A percentile compares a stretch with the other conserved stretches of the same genome.
Conservation (phyloP, 2,329 filamentous ascomycete species). For the Cercospora berteroae region DNA sequence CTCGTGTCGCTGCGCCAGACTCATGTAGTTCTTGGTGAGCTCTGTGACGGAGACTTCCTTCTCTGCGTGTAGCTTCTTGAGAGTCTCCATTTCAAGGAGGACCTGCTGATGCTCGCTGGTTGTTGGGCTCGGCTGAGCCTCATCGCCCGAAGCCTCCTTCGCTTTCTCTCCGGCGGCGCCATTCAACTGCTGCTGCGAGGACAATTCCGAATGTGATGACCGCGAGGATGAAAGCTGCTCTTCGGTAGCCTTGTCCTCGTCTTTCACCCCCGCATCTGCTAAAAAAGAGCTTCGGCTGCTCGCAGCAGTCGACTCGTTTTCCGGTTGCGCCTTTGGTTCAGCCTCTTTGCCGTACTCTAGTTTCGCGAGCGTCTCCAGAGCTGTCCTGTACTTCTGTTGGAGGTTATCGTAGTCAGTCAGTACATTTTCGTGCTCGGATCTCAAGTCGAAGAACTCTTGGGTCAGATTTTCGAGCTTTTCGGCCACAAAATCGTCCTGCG, state of each 20-base stretch:
- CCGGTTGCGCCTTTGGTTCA: constrained; percentile 53
- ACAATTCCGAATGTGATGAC: constrained; percentile 91
- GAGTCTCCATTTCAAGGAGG: constrained; percentile 63
- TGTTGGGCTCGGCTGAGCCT: constrained; percentile 14
- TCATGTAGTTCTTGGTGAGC: constrained; percentile 74
- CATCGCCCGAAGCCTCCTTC: constrained; percentile 15
- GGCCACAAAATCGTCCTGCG: constrained; percentile 79
- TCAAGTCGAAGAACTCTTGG: constrained; percentile 85
- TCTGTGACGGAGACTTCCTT: constrained; percentile 73
- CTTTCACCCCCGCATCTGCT: constrained; percentile 70
- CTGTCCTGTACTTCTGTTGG: constrained; percentile 85
- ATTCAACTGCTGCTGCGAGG: constrained; percentile 73
- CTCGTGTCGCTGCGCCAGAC: constrained; percentile 78
- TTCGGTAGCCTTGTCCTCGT: constrained; percentile 60
- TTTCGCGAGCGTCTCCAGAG: constrained; percentile 75
- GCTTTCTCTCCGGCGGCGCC: constrained; percentile 40
- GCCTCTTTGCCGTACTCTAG: constrained; percentile 64
- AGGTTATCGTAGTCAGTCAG: constrained; percentile 75
- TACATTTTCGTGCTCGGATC: constrained; percentile 84
- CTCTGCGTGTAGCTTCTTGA: constrained; percentile 69
- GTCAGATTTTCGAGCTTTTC: constrained; percentile 91
- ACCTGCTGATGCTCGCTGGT: constrained; percentile 59
- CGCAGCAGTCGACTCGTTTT: constrained; percentile 54
- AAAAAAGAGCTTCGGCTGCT: constrained; percentile 77
- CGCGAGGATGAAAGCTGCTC: constrained; percentile 74